Evolutionary conservation across 116 monocot genomes (phyloP).

Genomic region (Thalassia testudinum): DNA sequence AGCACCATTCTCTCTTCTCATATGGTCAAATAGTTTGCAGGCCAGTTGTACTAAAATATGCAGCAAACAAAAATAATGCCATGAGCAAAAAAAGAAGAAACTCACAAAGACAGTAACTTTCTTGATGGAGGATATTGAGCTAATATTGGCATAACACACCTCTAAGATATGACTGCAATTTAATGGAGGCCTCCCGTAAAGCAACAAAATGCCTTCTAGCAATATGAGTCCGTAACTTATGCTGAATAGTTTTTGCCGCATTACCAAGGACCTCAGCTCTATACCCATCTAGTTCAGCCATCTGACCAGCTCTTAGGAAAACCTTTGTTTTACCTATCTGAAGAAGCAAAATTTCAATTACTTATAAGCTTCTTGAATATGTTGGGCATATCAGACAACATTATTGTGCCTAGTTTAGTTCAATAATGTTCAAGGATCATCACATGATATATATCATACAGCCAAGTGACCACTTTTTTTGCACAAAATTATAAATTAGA

Average conservation of each 20-base stretch:
- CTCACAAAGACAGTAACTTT: too few relatives aligned
- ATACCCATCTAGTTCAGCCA: constrained; percentile 92
- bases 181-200: constrained; percentile 49
- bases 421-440: too few relatives aligned
- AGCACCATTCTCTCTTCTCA: constrained; percentile 59
- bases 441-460: too few relatives aligned
- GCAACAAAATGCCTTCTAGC: constrained; percentile 58
- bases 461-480: too few relatives aligned
- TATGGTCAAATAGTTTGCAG: constrained; percentile 42
- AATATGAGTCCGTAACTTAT: constrained; percentile 71
- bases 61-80: too few relatives aligned
- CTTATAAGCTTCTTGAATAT: too few relatives aligned
- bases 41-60: constrained; percentile 44
- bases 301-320: constrained; percentile 97
- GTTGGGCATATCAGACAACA: too few relatives aligned
- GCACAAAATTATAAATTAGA: too few relatives aligned
- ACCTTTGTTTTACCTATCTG: constrained; percentile 98
- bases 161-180: constrained; percentile 72
- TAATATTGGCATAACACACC: constrained; percentile 18
- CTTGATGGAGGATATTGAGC: background rate
- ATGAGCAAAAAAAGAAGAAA: too few relatives aligned
- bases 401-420: too few relatives aligned
- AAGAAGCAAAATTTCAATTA: background rate
- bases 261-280: constrained; percentile 71
- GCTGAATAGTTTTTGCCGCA: constrained; percentile 88